phyloP scores from a whole-genome alignment of 75 land plant genomes.

The Sequoiadendron giganteum region DNA sequence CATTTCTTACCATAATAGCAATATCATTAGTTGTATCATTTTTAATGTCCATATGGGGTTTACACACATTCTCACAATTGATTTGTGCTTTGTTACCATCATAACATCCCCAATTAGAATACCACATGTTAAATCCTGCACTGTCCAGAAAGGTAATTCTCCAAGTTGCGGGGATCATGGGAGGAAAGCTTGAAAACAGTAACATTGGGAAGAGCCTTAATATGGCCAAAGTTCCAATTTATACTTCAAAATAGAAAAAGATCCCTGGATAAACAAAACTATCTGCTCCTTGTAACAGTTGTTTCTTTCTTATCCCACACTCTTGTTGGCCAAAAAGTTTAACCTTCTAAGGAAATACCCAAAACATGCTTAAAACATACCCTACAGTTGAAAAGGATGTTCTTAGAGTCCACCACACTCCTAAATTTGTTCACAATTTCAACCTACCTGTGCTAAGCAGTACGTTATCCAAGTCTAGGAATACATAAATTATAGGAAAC shows the following conservation, averaged over 20 bases:
- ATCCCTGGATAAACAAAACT: background rate
- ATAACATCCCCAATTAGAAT: background rate
- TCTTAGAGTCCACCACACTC: background rate
- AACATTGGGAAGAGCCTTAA: background rate
- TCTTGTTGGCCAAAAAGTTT: background rate
- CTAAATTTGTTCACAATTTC: background rate
- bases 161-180: background rate
- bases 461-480: background rate
- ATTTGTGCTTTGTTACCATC: background rate
- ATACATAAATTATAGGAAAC: background rate
- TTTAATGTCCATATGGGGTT: background rate
- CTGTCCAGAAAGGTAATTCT: background rate
- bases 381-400: background rate
- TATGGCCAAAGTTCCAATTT: background rate
- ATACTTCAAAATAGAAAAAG: background rate
- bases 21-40: background rate
- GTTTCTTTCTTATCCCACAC: background rate
- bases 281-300: background rate
- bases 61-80: background rate
- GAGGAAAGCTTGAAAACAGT: background rate
- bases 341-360: background rate
- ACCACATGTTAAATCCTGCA: background rate
- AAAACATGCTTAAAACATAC: background rate
- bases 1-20: background rate
- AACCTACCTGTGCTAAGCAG: background rate